Conservation (phyloP, 495 filamentous ascomycete species). For the Lentithecium fluviatile region DNA sequence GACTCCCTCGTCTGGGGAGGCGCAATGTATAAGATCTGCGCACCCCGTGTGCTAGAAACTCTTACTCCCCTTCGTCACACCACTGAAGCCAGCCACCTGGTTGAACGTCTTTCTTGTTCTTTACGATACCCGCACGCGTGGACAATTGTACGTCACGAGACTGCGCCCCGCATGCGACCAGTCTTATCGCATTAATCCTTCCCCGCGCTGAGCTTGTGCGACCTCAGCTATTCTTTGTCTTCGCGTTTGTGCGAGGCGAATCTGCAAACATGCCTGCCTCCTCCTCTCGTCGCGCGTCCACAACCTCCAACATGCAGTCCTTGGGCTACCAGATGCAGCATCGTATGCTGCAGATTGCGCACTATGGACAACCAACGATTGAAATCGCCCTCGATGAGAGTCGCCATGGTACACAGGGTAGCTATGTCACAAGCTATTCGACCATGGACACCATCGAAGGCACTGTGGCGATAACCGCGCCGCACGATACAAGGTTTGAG, state of each 20-base stretch:
- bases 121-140: background rate
- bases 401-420: slow-evolving; percentile 37
- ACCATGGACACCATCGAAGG: slow-evolving; percentile 62
- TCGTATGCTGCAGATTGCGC: slow-evolving; percentile 33
- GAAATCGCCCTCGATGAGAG: slow-evolving; percentile 42
- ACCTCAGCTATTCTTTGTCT: slow-evolving; percentile 15
- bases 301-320: slow-evolving; percentile 16
- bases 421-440: slow-evolving; percentile 54
- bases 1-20: background rate
- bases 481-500: slow-evolving; percentile 72
- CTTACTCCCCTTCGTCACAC: background rate
- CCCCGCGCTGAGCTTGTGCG: background rate
- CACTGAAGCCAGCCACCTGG: background rate
- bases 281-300: background rate
- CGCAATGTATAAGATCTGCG: background rate
- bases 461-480: slow-evolving; percentile 57
- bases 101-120: background rate
- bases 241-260: background rate
- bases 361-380: slow-evolving; percentile 35
- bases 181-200: background rate
- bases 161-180: background rate
- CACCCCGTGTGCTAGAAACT: background rate
- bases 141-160: background rate
- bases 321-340: slow-evolving; percentile 31
- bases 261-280: slow-evolving; percentile 2